These are phyloP conservation scores for Chaetoscypha palmicola DNA, from an alignment of 2,329 filamentous ascomycete species.

Conservation along the genomic window DNA sequence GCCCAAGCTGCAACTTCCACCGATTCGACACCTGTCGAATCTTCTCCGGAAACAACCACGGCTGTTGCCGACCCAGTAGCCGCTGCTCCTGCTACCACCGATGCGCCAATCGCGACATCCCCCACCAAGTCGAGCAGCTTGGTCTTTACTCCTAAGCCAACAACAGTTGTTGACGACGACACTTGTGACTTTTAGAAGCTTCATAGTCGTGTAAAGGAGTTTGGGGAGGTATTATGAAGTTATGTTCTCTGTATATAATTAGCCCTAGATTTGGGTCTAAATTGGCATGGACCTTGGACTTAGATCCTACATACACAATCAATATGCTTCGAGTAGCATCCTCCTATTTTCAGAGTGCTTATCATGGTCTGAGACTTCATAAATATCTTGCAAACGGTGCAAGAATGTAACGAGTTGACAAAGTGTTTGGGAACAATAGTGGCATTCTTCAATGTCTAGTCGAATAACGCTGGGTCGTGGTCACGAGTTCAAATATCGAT, in stretches of 20 bases:
- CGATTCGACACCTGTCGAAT: background rate
- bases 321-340: no score
- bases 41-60: background rate
- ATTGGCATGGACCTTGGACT: slow-evolving; percentile 4
- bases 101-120: background rate
- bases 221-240: slow-evolving; percentile 1
- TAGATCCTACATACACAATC: background rate
- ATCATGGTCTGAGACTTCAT: no score
- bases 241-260: slow-evolving; percentile 11
- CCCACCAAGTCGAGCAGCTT: background rate
- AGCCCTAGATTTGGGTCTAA: slow-evolving; percentile 1
- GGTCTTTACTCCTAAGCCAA: slow-evolving; percentile 4
- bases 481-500: no score
- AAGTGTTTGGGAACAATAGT: no score
- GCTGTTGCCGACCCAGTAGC: background rate
- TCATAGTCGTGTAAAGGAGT: background rate
- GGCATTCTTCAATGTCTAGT: no score
- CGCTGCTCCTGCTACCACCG: background rate
- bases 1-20: background rate
- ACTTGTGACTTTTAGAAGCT: background rate
- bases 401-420: no score
- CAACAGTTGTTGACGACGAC: slow-evolving; percentile 3
- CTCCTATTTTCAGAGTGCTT: no score
- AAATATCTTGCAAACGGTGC: no score
- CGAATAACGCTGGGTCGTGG: no score